Base-by-base conservation (phyloP, 805 yeast genomes). In the Zygotorulaspora chibaensis region DNA sequence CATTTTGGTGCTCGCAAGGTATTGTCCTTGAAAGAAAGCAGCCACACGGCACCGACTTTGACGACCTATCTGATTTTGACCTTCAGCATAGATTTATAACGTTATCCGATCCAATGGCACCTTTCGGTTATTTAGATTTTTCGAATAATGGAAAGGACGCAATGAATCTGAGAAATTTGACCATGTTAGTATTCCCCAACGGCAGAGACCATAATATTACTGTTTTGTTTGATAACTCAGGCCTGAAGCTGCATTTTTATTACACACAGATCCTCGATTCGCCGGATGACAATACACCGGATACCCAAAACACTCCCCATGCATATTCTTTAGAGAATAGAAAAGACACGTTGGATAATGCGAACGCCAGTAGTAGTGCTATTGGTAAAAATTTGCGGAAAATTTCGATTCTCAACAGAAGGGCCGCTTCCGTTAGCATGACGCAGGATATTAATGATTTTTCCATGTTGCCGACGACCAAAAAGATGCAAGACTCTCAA, bases 71-170 rank as follows among this genome's bases (percentile, higher is more conserved):
- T 3, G 48, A 45, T 15, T 16, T 18, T 10, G 45, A 46, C 17
- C 29, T 38, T 20, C 50, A 47, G 15, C 57, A 56, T 34, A 64
- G 69, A 42, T 84, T 86, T 53, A 70, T 87, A 43, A 80, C 95
- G 0, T 60, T 88, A 47, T 73, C 81, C 1, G 95, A 87, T 59
- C 91, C 96, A 0, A 67, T 84, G 49, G 77, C 79, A 2, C 93
- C 87, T 3, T 73, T 86, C 46, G 88, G 95, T 2, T 68, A 79
- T 3, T 76, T 88, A 3, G 79, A 81, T 1, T 80, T 91, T 0
- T 79, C 88, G 0, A 80, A 89, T 42, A 72, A 57, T 65, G 76
- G 9, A 61, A 67, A 50, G 75, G 73, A 52, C 20, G 12, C 20
- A 16, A 18, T 42, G 50, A 43, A 45, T 26, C 31, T 47, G 30